Evolutionary conservation across 768 basidiomycete species (phyloP).

Genomic region (Zangia roseola): DNA sequence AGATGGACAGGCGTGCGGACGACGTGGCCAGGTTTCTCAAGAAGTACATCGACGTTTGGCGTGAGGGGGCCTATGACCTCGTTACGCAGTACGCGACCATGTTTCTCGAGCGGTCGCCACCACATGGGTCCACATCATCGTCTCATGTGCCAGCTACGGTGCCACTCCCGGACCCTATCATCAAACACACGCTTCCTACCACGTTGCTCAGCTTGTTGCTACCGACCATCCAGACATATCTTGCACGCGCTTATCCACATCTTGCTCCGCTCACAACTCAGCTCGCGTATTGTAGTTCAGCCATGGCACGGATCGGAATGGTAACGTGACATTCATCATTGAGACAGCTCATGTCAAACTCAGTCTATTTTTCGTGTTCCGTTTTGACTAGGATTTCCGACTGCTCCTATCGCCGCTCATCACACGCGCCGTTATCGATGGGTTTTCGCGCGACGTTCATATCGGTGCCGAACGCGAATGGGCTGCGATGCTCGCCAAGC

Average conservation of each 20-base stretch:
- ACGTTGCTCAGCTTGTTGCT: constrained; percentile 53
- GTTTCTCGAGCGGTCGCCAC: constrained; percentile 68
- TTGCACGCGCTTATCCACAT: constrained; percentile 59
- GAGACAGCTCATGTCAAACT: not conserved
- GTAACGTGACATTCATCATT: constrained; percentile 31
- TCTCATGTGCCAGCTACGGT: constrained; percentile 18
- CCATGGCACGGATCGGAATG: constrained; percentile 88
- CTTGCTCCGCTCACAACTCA: constrained; percentile 89
- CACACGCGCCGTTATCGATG: constrained; percentile 56
- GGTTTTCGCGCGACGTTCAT: constrained; percentile 48
- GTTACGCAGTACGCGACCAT: constrained; percentile 88
- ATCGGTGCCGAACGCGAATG: constrained; percentile 36
- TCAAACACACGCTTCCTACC: constrained; percentile 29
- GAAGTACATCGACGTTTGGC: constrained; percentile 86
- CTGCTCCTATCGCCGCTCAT: constrained; percentile 65
- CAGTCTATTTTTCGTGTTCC: no score
- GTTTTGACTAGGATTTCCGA: constrained; percentile 56
- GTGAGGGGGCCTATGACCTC: constrained; percentile 91
- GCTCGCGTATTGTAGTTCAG: constrained; percentile 88
- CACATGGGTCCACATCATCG: constrained; percentile 22
- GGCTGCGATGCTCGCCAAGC: constrained; percentile 26
- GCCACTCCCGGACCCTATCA: constrained; percentile 27
- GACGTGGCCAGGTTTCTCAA: constrained; percentile 78
- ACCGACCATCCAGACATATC: constrained; percentile 56
- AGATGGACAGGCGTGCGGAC: constrained; percentile 60